A percentile compares a stretch with the other conserved stretches of the same genome.
phyloP scores from a whole-genome alignment of 1,284 basidiomycete species.

The Crucibulum parvulum region DNA sequence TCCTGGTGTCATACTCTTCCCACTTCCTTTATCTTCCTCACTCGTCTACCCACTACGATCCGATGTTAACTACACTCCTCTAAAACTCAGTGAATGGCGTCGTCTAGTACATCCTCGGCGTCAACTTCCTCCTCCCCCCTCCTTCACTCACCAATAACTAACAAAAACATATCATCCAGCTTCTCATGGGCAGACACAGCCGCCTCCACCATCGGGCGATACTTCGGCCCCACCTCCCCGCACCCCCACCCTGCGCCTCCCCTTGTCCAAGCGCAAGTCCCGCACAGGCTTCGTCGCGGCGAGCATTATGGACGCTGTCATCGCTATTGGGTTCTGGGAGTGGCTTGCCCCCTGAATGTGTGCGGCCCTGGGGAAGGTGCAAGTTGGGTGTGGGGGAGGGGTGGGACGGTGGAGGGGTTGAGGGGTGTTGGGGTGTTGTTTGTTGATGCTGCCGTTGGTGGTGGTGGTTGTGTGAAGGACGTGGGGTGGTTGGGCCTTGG shows the following conservation, averaged over 20 bases:
- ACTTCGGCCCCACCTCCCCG: conserved; percentile 83
- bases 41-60: too few relatives aligned
- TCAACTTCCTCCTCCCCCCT: too few relatives aligned
- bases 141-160: too few relatives aligned
- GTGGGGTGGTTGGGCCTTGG: conserved; percentile 56
- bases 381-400: conserved; percentile 62
- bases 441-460: too few relatives aligned
- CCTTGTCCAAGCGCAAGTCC: conserved; percentile 86
- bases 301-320: conserved; percentile 74
- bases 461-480: too few relatives aligned
- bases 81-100: conserved; percentile 86
- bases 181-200: conserved; percentile 98
- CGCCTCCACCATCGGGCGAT: conserved; percentile 91
- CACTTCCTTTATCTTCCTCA: background rate
- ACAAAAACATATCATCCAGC: too few relatives aligned
- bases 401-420: conserved; percentile 7
- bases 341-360: conserved; percentile 54
- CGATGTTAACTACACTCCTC: background rate
- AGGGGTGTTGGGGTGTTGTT: conserved; percentile 46
- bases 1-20: too few relatives aligned
- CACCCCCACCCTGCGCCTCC: conserved; percentile 63
- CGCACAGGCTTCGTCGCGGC: conserved; percentile 92
- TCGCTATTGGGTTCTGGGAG: conserved; percentile 85
- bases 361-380: conserved; percentile 21
- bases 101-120: conserved; percentile 95